Percentiles rank a stretch among this genome's conserved stretches.
These are phyloP conservation scores for Eleusine indica DNA, from an alignment of 176 grass and related monocot species.

Conservation along the genomic window DNA sequence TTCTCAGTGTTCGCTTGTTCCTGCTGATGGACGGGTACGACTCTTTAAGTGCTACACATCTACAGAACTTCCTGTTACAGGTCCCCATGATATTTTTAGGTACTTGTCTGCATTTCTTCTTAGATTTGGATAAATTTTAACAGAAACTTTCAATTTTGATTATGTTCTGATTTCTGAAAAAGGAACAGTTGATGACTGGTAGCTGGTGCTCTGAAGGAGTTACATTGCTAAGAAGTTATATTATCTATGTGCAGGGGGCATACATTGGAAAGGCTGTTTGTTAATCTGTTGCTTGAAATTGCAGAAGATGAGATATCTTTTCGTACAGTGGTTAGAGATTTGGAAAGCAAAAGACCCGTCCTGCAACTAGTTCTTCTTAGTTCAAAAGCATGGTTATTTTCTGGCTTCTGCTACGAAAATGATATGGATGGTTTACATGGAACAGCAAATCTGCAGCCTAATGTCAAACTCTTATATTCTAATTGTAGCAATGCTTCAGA, in stretches of 20 bases:
- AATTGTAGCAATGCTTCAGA: slow-evolving; percentile 64
- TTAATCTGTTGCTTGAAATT: slow-evolving; percentile 71
- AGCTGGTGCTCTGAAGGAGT: slow-evolving; percentile 4
- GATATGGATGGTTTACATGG: slow-evolving; percentile 42
- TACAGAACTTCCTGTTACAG: slow-evolving; percentile 47
- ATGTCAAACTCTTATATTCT: slow-evolving; percentile 75
- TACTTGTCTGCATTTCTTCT: slow-evolving; percentile 38
- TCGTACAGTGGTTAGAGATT: slow-evolving; percentile 78
- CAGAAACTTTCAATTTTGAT: background rate
- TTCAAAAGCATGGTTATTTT: slow-evolving; percentile 74
- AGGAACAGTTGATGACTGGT: background rate
- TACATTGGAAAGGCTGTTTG: slow-evolving; percentile 72
- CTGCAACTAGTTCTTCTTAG: slow-evolving; percentile 81
- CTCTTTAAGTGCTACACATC: slow-evolving; percentile 91
- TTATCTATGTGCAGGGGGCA: slow-evolving; percentile 60
- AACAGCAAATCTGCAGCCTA: slow-evolving; percentile 60
- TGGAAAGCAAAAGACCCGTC: slow-evolving; percentile 65
- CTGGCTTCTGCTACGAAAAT: slow-evolving; percentile 73
- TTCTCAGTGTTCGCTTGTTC: slow-evolving; percentile 47
- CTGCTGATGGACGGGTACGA: slow-evolving; percentile 64
- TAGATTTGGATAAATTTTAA: slow-evolving; percentile 29
- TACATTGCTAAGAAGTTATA: slow-evolving; percentile 9
- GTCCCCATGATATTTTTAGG: slow-evolving; percentile 78
- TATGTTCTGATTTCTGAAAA: slow-evolving; percentile 5
- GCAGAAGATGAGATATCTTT: slow-evolving; percentile 96